Evolutionary conservation across 2,329 filamentous ascomycete species (phyloP), one percentile per base, ranked within the genome.

Genomic region (Nothophaeocryptopus gaeumannii): DNA sequence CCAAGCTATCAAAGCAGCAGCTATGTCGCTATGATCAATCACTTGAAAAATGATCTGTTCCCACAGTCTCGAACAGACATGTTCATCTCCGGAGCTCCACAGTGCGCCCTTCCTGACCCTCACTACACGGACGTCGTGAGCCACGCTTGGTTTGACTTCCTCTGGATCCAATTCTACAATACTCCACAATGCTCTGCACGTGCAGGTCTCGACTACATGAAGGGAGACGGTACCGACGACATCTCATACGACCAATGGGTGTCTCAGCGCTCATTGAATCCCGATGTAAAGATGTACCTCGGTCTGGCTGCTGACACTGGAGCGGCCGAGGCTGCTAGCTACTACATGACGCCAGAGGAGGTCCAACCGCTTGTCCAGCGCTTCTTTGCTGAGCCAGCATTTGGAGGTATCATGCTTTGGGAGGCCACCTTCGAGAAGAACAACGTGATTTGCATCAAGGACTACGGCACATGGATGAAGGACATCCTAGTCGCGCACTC

Each of bases 321-420:
- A 11, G 60, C 61, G 38, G 69, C 68, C 2, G 64, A 65, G 2
- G 58, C 71, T 58, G 39, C 14, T 11, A 37, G 42, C n/a, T 51
- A 44, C 39, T 82, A 82, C 59, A 63, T 83, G 12, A 64, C 61
- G 1, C 75, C 75, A 0, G 50, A 58, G 1, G 72, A 81, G 51
- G 77, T 74, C 2, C 63, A 73, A 45, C 58, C 61, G 2, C 56
- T 82, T 45, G 65, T 81, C 16, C 56, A 65, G n/a, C 58, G 65
- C 36, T 76, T 73, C 54, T 71, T 70, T 53, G 61, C 61, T 12
- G 61, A 68, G 15, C 48, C 67, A 15, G 67, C 64, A 2, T 83
- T 83, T 55, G 80, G 78, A 35, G 81, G 81, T 67, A 69, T 81
- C 35, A 83, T 82, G 79, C 63, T 83, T 5, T 83, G 78, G 77